A percentile compares a stretch with the other conserved stretches of the same genome.
phyloP scores from a whole-genome alignment of 352 stramenopile species.

The Aphanomyces invadans region DNA sequence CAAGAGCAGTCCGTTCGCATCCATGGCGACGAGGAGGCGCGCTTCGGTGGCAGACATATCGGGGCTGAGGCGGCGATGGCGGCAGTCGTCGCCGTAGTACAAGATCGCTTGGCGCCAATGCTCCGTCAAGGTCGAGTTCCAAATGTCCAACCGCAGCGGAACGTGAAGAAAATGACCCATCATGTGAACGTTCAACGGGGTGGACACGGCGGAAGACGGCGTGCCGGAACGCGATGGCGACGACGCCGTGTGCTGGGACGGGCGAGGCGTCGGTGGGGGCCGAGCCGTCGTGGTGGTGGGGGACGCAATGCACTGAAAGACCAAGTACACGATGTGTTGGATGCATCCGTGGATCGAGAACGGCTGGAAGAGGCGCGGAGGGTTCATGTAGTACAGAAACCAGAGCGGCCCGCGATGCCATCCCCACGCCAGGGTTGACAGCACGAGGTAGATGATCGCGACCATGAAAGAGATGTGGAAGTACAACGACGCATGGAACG shows the following conservation, averaged over 20 bases:
- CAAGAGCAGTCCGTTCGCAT: slow-evolving; percentile 13
- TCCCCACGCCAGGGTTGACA: slow-evolving; percentile 1
- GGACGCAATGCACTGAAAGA: slow-evolving; percentile 10
- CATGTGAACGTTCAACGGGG: neutral
- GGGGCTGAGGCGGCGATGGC: neutral
- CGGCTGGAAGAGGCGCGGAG: slow-evolving; percentile 12
- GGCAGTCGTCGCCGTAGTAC: neutral
- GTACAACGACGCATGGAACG: slow-evolving; percentile 11
- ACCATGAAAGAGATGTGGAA: slow-evolving; percentile 7
- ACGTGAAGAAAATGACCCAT: neutral
- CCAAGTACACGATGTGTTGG: slow-evolving; percentile 11
- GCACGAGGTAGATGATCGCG: neutral
- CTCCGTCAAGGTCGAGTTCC: slow-evolving; percentile 19
- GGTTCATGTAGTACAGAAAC: slow-evolving; percentile 18
- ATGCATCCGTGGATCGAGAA: slow-evolving; percentile 6
- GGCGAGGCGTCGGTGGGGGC: no score
- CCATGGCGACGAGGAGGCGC: slow-evolving; percentile 19
- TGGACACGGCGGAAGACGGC: neutral
- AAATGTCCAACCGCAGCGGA: slow-evolving; percentile 5
- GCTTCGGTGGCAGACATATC: slow-evolving; percentile 10
- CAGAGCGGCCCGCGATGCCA: slow-evolving; percentile 20
- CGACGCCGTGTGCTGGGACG: neutral
- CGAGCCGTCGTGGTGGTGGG: no score
- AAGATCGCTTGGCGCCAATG: slow-evolving; percentile 15
- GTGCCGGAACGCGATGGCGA: neutral